These are phyloP conservation scores for Diaporthe nobilis DNA, from an alignment of 2,329 filamentous ascomycete species.

Conservation along the genomic window DNA sequence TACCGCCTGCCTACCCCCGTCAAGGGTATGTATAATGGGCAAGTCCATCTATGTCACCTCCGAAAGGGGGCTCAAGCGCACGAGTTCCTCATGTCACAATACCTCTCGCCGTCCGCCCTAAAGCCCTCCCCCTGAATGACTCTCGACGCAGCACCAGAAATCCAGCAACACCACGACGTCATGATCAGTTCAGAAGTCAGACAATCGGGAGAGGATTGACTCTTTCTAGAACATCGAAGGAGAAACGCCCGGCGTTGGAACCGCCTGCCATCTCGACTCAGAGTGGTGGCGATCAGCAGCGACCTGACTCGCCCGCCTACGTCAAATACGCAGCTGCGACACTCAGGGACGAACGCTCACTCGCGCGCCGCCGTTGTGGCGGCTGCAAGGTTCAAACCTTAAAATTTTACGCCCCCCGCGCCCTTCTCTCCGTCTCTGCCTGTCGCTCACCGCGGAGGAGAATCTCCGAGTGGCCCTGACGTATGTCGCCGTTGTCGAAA, in stretches of 20 bases:
- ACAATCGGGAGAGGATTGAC: background rate
- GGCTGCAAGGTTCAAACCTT: slow-evolving; percentile 29
- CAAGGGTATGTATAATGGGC: background rate
- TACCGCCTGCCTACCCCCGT: background rate
- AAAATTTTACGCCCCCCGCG: background rate
- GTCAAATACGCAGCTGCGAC: background rate
- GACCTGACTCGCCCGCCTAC: slow-evolving; percentile 12
- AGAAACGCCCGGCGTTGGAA: slow-evolving; percentile 17
- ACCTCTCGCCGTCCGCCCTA: background rate
- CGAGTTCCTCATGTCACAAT: background rate
- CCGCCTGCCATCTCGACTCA: slow-evolving; percentile 16
- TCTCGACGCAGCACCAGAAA: background rate
- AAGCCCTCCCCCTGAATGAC: background rate
- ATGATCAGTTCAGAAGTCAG: slow-evolving; percentile 25
- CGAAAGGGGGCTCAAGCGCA: slow-evolving; percentile 8
- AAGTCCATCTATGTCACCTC: background rate
- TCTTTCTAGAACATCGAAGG: slow-evolving; percentile 2
- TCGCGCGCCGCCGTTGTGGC: slow-evolving; percentile 4
- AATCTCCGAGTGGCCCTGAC: background rate
- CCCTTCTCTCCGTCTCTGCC: no score
- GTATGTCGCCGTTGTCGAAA: background rate
- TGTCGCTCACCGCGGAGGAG: background rate
- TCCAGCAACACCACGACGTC: slow-evolving; percentile 18
- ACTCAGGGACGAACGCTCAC: background rate
- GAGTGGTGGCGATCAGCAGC: slow-evolving; percentile 5